Evolutionary conservation across 2,329 filamentous ascomycete species (phyloP).

Genomic region (Dactylonectria macrodidyma): DNA sequence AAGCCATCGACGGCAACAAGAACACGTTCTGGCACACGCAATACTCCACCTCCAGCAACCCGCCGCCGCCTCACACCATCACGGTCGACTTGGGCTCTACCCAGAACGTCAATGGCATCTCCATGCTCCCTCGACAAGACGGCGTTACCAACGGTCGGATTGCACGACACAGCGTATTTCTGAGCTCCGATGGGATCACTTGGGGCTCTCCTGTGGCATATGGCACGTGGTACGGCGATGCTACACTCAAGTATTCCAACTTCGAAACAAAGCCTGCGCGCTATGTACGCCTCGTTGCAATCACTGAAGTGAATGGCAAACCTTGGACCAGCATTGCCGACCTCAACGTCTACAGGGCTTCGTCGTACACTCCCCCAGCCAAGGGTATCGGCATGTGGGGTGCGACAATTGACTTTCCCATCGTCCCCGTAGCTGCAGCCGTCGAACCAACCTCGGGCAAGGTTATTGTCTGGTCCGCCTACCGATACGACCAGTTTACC

Average conservation of each 20-base stretch:
- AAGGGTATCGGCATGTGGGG: conserved; percentile 31
- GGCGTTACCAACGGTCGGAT: conserved; percentile 26
- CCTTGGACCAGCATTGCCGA: conserved; percentile 38
- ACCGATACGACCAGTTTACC: conserved; percentile 17
- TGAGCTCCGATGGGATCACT: conserved; percentile 29
- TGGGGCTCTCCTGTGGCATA: conserved; percentile 31
- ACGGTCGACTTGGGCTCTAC: conserved; percentile 34
- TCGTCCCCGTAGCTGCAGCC: conserved; percentile 38
- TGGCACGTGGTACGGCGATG: conserved; percentile 35
- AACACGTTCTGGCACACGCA: conserved; percentile 31
- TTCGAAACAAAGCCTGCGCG: conserved; percentile 36
- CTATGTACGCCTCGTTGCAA: conserved; percentile 27
- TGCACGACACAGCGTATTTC: conserved; percentile 17
- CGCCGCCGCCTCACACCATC: conserved; percentile 33
- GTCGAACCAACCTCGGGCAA: conserved; percentile 32
- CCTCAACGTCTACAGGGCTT: conserved; percentile 35
- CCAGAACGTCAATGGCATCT: conserved; percentile 31
- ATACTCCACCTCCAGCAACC: conserved; percentile 20
- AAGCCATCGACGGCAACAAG: conserved; percentile 26
- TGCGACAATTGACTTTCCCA: conserved; percentile 33
- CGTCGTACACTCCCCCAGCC: conserved; percentile 11
- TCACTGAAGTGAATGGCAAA: conserved; percentile 20
- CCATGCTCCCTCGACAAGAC: conserved; percentile 37
- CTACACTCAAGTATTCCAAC: conserved; percentile 31
- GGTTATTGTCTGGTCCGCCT: conserved; percentile 34